Conservation (phyloP, 1,284 basidiomycete species). For the Volvariella surrecta region DNA sequence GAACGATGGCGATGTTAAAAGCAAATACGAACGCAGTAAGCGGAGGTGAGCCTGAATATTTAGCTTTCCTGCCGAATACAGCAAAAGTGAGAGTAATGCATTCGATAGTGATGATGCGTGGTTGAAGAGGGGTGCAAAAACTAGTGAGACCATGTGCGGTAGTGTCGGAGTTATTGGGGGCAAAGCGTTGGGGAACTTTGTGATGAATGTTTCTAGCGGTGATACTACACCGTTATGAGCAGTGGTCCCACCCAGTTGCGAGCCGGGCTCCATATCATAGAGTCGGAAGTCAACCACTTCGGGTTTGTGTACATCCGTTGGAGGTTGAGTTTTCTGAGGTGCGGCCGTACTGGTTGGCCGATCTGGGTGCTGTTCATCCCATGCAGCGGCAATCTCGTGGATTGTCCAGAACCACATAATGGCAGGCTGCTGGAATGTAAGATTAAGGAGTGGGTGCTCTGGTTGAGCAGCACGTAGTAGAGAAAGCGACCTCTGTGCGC, state of each 20-base stretch:
- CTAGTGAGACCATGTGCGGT: constrained; percentile 44
- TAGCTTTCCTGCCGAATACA: constrained; percentile 43
- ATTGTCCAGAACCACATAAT: constrained; percentile 63
- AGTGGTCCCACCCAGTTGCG: constrained; percentile 20
- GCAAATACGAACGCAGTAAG: constrained; percentile 60
- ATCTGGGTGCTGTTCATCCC: constrained; percentile 18
- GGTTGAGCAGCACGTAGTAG: constrained; percentile 54
- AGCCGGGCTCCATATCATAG: constrained; percentile 62
- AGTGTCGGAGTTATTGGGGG: constrained; percentile 60
- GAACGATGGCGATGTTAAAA: constrained; percentile 59
- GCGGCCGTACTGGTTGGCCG: neutral
- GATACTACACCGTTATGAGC: constrained; percentile 19
- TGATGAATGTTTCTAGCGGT: constrained; percentile 38
- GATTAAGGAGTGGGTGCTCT: constrained; percentile 42
- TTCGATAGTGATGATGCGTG: constrained; percentile 53
- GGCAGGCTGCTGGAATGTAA: constrained; percentile 17
- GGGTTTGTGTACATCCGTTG: constrained; percentile 15
- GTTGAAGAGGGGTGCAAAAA: constrained; percentile 45
- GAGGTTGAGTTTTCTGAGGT: neutral
- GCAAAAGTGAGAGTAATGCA: constrained; percentile 51
- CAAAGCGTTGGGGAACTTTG: constrained; percentile 44
- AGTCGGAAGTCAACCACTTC: constrained; percentile 41
- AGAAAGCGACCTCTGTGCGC: constrained; percentile 57
- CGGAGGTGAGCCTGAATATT: constrained; percentile 54
- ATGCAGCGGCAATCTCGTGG: constrained; percentile 37